phyloP scores from a whole-genome alignment of 2,329 filamentous ascomycete species.

The Ascochyta fabae region DNA sequence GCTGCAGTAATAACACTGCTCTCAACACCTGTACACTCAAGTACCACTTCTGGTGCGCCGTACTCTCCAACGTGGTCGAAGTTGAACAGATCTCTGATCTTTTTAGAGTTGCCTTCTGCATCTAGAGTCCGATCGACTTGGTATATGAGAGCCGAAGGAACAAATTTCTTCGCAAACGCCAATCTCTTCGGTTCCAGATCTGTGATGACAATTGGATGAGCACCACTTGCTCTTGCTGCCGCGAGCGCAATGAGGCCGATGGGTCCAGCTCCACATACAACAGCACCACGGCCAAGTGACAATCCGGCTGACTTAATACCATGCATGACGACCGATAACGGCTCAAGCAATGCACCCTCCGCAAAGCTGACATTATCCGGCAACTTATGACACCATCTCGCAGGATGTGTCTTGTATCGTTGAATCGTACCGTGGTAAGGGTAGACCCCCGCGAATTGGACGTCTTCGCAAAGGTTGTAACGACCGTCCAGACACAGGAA shows the following conservation, averaged over 20 bases:
- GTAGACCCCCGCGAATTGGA: slow-evolving; percentile 67
- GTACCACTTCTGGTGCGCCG: slow-evolving; percentile 62
- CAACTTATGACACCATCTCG: slow-evolving; percentile 59
- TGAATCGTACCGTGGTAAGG: slow-evolving; percentile 67
- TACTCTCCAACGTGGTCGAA: slow-evolving; percentile 56
- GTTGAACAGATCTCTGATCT: slow-evolving; percentile 63
- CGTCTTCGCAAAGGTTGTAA: slow-evolving; percentile 69
- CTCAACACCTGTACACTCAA: slow-evolving; percentile 72
- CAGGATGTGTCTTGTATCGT: slow-evolving; percentile 67
- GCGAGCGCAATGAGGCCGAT: slow-evolving; percentile 69
- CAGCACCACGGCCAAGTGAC: slow-evolving; percentile 60
- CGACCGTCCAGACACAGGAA: slow-evolving; percentile 65
- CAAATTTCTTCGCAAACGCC: slow-evolving; percentile 64
- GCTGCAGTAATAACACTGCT: slow-evolving; percentile 66
- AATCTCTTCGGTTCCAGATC: slow-evolving; percentile 65
- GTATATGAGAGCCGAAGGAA: slow-evolving; percentile 63
- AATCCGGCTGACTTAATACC: slow-evolving; percentile 63
- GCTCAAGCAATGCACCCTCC: slow-evolving; percentile 69
- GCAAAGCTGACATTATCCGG: slow-evolving; percentile 63
- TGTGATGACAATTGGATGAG: slow-evolving; percentile 68
- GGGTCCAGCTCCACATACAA: slow-evolving; percentile 64
- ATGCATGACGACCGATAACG: slow-evolving; percentile 67
- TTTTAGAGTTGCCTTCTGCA: slow-evolving; percentile 58
- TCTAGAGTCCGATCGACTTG: slow-evolving; percentile 57
- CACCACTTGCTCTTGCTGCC: slow-evolving; percentile 66